These are phyloP conservation scores for Nemania sp. DNA, from an alignment of 2,329 filamentous ascomycete species.

Conservation along the genomic window DNA sequence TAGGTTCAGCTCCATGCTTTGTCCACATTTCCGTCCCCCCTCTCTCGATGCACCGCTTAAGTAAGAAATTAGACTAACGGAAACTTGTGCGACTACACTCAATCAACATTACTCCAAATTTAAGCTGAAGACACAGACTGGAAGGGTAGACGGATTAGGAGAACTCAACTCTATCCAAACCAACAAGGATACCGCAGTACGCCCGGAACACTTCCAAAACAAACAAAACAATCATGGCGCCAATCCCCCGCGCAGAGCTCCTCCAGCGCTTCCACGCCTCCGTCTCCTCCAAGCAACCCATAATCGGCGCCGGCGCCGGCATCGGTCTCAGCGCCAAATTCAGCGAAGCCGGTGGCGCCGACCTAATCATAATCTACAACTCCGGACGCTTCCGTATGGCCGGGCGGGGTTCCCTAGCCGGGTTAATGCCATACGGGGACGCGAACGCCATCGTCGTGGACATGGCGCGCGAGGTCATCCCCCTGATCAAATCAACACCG, in stretches of 20 bases:
- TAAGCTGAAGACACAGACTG: too few species aligned
- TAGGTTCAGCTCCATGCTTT: background rate
- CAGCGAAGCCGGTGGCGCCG: slow-evolving; percentile 68
- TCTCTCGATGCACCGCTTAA: slow-evolving; percentile 1
- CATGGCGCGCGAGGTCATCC: slow-evolving; percentile 70
- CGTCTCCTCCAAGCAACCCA: slow-evolving; percentile 58
- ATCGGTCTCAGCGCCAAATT: slow-evolving; percentile 73
- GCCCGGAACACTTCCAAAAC: background rate
- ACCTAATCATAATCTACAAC: slow-evolving; percentile 74
- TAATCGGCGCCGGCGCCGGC: slow-evolving; percentile 71
- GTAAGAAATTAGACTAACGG: too few species aligned
- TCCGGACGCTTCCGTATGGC: slow-evolving; percentile 74
- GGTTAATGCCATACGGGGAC: slow-evolving; percentile 72
- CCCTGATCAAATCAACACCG: slow-evolving; percentile 64
- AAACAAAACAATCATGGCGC: slow-evolving; percentile 40
- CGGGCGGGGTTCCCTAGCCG: slow-evolving; percentile 68
- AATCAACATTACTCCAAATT: too few species aligned
- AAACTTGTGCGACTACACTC: too few species aligned
- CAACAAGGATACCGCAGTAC: too few species aligned
- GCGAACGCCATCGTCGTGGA: slow-evolving; percentile 71
- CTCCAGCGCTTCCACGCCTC: slow-evolving; percentile 57
- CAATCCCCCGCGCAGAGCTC: slow-evolving; percentile 59
- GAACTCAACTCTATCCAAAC: too few species aligned
- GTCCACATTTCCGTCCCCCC: too few species aligned
- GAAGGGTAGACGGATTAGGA: too few species aligned